phyloP scores from a whole-genome alignment of 176 grass and related monocot genomes.

The Carex parvula region DNA sequence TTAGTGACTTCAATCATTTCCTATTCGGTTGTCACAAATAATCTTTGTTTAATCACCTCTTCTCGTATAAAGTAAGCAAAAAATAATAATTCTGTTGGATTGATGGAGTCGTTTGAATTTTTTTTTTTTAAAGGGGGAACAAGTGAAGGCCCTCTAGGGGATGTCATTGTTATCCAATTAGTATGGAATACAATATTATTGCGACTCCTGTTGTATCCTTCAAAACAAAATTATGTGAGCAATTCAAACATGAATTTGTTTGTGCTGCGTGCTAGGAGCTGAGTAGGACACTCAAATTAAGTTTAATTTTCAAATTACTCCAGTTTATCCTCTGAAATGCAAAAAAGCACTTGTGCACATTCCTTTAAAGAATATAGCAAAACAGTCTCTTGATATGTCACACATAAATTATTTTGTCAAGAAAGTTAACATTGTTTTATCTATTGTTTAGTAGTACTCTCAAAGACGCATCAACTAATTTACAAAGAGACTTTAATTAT shows the following conservation, averaged over 20 bases:
- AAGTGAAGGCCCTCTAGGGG: not conserved
- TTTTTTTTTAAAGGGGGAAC: not conserved
- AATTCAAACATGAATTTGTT: not conserved
- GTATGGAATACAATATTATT: not conserved
- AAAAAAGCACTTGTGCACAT: not conserved
- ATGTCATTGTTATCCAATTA: constrained; percentile 12
- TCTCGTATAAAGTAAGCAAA: not conserved
- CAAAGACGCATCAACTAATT: not conserved
- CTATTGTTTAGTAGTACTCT: not conserved
- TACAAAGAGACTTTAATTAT: not conserved
- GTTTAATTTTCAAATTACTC: not conserved
- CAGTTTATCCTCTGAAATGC: not conserved
- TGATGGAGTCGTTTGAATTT: not conserved
- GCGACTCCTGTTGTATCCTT: not conserved
- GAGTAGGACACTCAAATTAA: not conserved
- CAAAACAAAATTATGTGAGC: not conserved
- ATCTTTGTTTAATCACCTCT: constrained; percentile 5
- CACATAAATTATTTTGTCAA: not conserved
- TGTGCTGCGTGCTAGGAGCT: not conserved
- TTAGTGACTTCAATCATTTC: not conserved
- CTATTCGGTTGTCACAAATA: not conserved
- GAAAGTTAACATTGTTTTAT: not conserved
- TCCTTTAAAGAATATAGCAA: not conserved
- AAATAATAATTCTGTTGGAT: not conserved
- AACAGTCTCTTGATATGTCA: not conserved